Evolutionary conservation across 1,139 yeast species (phyloP), one percentile per base, ranked within the genome.

Genomic region (Suhomyces chickasaworum): DNA sequence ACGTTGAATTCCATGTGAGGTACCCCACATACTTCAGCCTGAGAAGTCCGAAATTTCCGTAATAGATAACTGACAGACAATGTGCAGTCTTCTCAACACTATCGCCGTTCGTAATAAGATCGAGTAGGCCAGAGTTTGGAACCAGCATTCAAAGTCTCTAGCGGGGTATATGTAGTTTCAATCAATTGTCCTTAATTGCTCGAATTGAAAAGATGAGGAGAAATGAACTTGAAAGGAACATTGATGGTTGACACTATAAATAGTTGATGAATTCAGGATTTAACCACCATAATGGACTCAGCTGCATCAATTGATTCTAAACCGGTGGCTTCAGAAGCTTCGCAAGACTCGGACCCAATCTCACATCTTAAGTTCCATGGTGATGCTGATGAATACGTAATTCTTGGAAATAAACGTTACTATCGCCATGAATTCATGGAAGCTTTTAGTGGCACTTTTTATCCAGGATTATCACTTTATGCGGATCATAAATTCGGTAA

Each of bases 391-490:
- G 65, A 64, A 37, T 61, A 54, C 47, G 50, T 64, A 36, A 51
- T 54, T 9, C 61, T 71, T 29, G 73, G 71, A 13, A 58, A 63
- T 45, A 63, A 63, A 34, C 66, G 63, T 42, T 71, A 64, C 53
- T 60, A 61, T 44, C 40, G 44, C 7, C 47, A 46, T 37, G 77
- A 71, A 51, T 65, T 71, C 46, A 61, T 66, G 66, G 49, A 54
- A 32, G 77, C 76, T 8, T 68, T 68, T 41, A 71, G 69, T 42
- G 72, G 72, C 57, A 56, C 68, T 82, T 29, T 35, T 16, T 13
- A 20, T 10, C 17, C 8, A 13, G n/a, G 12, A 13, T 20, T 17
- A 2, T 9, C 25, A 5, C n/a, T 8, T 21, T 21, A 15, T 3
- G 30, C 7, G 8, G 30, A 16, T 20, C 15, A 7, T n/a, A 23